These are phyloP conservation scores for Dactylonectria estremocensis DNA, from an alignment of 2,329 filamentous ascomycete species.

Conservation along the genomic window DNA sequence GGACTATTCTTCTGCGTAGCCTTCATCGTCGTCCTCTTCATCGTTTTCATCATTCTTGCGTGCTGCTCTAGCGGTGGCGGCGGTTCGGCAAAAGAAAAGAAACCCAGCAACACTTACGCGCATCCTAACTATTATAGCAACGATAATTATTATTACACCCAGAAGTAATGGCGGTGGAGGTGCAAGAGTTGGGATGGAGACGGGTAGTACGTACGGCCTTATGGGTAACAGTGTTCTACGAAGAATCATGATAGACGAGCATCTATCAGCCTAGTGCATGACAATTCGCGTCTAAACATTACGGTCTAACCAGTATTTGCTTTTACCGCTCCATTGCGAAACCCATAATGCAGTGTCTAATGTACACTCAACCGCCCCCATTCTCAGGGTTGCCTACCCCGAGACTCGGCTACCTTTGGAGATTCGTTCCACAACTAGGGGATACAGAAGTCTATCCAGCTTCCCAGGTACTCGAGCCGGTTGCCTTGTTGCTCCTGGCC, in stretches of 20 bases:
- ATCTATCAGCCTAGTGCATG: background rate
- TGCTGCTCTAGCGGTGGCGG: constrained; percentile 10
- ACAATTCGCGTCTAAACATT: constrained; percentile 16
- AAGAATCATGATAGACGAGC: background rate
- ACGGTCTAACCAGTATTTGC: constrained; percentile 17
- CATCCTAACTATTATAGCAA: constrained; percentile 4
- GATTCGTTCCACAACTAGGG: constrained; percentile 57
- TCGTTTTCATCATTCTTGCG: constrained; percentile 26
- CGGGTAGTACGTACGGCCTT: background rate
- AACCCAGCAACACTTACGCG: background rate
- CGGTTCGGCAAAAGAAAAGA: constrained; percentile 5
- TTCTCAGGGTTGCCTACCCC: background rate
- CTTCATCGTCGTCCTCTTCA: constrained; percentile 24
- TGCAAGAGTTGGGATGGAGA: background rate
- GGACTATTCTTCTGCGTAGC: constrained; percentile 31
- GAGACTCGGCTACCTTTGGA: background rate
- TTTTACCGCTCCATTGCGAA: background rate
- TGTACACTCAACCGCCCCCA: background rate
- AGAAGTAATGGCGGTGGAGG: background rate
- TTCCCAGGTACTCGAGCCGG: constrained; percentile 84
- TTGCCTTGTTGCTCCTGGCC: constrained; percentile 74
- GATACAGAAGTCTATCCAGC: constrained; percentile 90
- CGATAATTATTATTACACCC: background rate
- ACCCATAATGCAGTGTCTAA: constrained; percentile 1
- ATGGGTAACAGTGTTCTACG: background rate